These are phyloP conservation scores for Lathyrus aphaca DNA, from an alignment of 306 rosid species.

Conservation along the genomic window DNA sequence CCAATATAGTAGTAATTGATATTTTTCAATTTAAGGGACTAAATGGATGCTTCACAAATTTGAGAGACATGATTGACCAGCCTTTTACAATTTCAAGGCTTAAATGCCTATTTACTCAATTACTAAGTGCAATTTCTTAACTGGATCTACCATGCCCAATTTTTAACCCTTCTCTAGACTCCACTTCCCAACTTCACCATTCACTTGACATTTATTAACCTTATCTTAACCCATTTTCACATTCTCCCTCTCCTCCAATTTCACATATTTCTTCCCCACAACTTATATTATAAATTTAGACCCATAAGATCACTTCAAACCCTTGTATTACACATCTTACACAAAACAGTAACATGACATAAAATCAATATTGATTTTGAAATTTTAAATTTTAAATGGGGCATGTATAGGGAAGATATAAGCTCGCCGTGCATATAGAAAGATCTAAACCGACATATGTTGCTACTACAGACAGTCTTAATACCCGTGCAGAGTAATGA, in stretches of 20 bases:
- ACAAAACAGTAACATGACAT: not conserved
- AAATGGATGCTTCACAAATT: no score
- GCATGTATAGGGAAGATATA: not conserved
- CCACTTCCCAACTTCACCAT: no score
- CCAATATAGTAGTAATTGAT: no score
- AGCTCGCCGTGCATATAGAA: conserved; percentile 2
- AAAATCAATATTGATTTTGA: not conserved
- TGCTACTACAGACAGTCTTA: not conserved
- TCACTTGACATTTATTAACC: not conserved
- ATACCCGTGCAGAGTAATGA: not conserved
- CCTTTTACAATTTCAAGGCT: no score
- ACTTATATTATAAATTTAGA: not conserved
- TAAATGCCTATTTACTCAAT: no score
- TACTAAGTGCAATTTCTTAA: not conserved
- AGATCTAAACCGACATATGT: conserved; percentile 3
- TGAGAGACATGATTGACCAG: no score
- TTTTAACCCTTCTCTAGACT: not conserved
- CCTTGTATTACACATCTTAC: not conserved
- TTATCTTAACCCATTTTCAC: not conserved
- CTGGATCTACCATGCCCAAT: not conserved
- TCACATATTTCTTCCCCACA: no score
- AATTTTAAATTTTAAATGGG: not conserved
- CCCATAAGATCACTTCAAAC: not conserved
- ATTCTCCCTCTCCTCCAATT: not conserved
- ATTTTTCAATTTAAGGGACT: no score